Conservation (phyloP, 225 moss, liverwort and hornwort species). For the Neckera pumila region DNA sequence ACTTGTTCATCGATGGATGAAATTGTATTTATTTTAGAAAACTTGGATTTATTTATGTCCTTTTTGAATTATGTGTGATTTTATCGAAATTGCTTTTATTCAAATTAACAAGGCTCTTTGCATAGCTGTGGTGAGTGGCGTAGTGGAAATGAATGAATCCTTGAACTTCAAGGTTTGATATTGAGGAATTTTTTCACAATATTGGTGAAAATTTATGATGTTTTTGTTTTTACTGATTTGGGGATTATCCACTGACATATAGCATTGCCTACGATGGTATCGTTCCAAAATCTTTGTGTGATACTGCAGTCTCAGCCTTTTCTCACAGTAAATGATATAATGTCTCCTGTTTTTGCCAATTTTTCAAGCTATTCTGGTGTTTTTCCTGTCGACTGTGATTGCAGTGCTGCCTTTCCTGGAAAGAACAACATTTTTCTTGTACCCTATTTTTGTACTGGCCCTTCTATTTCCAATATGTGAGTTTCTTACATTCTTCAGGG, state of each 20-base stretch:
- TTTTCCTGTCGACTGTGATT: background rate
- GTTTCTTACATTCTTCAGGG: conserved; percentile 6
- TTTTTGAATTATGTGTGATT: background rate
- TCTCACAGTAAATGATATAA: background rate
- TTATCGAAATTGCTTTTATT: background rate
- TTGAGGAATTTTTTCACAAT: background rate
- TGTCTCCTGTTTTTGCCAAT: background rate
- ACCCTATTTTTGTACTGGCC: conserved; percentile 75
- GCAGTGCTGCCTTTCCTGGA: conserved; percentile 90
- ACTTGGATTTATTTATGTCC: no score
- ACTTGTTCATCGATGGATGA: background rate
- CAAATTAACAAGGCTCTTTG: background rate
- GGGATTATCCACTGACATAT: background rate
- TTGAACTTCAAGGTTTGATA: background rate
- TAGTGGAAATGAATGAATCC: background rate
- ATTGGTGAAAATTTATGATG: background rate
- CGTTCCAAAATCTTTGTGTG: background rate
- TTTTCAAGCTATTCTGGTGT: background rate
- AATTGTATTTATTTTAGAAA: background rate
- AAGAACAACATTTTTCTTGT: conserved; percentile 90
- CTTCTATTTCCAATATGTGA: conserved; percentile 85
- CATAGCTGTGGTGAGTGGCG: background rate
- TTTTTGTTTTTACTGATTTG: background rate
- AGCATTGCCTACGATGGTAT: background rate
- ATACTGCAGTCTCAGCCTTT: background rate